Conservation (phyloP, 495 filamentous ascomycete species). For the Penicillium samsonianum region DNA sequence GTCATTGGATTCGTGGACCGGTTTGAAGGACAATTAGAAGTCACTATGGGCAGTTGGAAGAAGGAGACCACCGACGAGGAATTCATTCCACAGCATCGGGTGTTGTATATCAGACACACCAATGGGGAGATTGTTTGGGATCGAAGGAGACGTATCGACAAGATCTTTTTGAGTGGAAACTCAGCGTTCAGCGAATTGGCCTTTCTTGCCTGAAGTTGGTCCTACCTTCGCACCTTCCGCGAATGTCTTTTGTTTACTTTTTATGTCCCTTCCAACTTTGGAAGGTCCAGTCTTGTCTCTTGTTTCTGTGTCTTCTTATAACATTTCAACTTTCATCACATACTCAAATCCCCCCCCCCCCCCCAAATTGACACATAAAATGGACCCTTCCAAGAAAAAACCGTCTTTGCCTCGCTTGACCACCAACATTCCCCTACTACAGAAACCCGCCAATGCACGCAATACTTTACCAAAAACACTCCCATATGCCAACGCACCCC, state of each 20-base stretch:
- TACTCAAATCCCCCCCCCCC: too few relatives aligned
- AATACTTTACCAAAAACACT: conserved; percentile 6
- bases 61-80: conserved; percentile 77
- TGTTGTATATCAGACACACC: conserved; percentile 66
- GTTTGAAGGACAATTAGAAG: conserved; percentile 66
- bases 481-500: background rate
- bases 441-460: background rate
- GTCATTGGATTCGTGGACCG: conserved; percentile 76
- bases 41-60: conserved; percentile 66
- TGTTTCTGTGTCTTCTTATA: background rate
- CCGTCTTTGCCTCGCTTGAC: conserved; percentile 22
- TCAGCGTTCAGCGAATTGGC: conserved; percentile 40
- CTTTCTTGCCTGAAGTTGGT: conserved; percentile 27
- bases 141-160: conserved; percentile 54
- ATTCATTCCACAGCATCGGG: conserved; percentile 80
- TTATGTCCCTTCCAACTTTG: background rate
- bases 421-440: conserved; percentile 12
- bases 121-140: conserved; percentile 59
- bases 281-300: background rate
- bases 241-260: conserved; percentile 1
- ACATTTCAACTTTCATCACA: background rate
- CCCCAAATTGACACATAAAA: conserved; percentile 7
- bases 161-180: conserved; percentile 60
- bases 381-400: conserved; percentile 21
- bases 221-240: conserved; percentile 8